Base-by-base conservation (phyloP, 352 stramenopile genomes). In the Aphanomyces cochlioides region DNA sequence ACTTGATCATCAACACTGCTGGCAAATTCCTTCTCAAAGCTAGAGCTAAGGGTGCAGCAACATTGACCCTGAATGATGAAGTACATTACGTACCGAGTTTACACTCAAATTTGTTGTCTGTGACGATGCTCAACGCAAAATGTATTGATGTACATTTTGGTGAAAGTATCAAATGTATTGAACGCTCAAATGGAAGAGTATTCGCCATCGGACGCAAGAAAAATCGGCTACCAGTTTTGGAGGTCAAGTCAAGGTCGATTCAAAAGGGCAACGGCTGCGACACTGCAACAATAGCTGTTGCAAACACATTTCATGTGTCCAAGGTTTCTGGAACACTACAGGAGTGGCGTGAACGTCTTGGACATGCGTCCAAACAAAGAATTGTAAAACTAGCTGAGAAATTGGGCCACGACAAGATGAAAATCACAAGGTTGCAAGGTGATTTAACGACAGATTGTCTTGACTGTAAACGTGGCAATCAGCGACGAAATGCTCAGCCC, bases 111-210 rank as follows among this genome's bases (percentile, higher is more conserved):
- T 21, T 57, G 5, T 34, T 57, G 17, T 57, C 48, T 7, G 36
- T 57, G n/a, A 19, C 48, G 5, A 36, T 21, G 5, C 48, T 57
- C 48, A 57, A 57, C 48, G 7, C 36, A 12, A 57, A 57, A 36
- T 12, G 17, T 57, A 57, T 57, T 21, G 48, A 57, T n/a, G 48
- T 57, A 19, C 48, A 7, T 7, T 57, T 57, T 34, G 48, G 48
- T 36, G 12, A 5, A 7, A 34, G 5, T 7, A 57, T 57, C 48
- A 21, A 57, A 6, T 57, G n/a, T 34, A 57, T 57, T 34, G 48
- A 57, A 36, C 48, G 48, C 12, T 6, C 17, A 15, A 57, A 5
- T 57, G 12, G 48, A 7, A 7, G 6, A 15, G 17, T n/a, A 15
- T 7, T 57, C 7, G 5, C 17, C 6, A 6, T 7, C 19, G 48